A percentile compares a stretch with the other conserved stretches of the same genome.
phyloP scores from a whole-genome alignment of 2,329 filamentous ascomycete species.

The Alternaria ethzedia region DNA sequence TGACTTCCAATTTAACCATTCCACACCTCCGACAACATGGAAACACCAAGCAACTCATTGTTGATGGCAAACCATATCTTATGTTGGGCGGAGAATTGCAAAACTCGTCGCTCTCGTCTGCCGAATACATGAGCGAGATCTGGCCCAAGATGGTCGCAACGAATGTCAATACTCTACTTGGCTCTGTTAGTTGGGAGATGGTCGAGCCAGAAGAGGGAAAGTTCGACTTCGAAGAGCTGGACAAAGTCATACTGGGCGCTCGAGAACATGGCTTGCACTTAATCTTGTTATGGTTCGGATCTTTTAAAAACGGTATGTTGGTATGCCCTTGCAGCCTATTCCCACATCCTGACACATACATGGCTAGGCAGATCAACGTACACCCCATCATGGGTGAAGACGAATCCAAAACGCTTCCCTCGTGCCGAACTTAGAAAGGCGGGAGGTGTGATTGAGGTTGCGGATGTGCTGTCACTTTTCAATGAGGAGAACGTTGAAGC shows the following conservation, averaged over 20 bases:
- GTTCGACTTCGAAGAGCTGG: conserved; percentile 54
- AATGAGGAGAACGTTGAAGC: conserved; percentile 42
- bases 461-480: conserved; percentile 41
- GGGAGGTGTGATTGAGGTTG: conserved; percentile 26
- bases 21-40: conserved; percentile 29
- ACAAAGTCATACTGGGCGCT: conserved; percentile 49
- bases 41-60: conserved; percentile 47
- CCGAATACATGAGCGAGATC: conserved; percentile 52
- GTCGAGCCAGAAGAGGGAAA: conserved; percentile 55
- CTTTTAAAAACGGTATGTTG: conserved; percentile 54
- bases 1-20: conserved; percentile 14
- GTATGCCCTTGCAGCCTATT: background rate
- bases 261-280: conserved; percentile 49
- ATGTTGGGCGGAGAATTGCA: conserved; percentile 56
- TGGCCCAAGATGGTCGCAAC: conserved; percentile 53
- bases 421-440: conserved; percentile 29
- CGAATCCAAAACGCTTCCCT: conserved; percentile 44
- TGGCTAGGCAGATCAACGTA: conserved; percentile 30
- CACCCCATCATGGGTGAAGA: conserved; percentile 34
- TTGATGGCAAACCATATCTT: conserved; percentile 54
- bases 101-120: conserved; percentile 56
- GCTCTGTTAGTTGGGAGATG: conserved; percentile 55
- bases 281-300: conserved; percentile 57
- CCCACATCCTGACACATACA: background rate
- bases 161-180: conserved; percentile 55